phyloP scores from a whole-genome alignment of 805 yeast species.

The Kregervanrija delftensis region DNA sequence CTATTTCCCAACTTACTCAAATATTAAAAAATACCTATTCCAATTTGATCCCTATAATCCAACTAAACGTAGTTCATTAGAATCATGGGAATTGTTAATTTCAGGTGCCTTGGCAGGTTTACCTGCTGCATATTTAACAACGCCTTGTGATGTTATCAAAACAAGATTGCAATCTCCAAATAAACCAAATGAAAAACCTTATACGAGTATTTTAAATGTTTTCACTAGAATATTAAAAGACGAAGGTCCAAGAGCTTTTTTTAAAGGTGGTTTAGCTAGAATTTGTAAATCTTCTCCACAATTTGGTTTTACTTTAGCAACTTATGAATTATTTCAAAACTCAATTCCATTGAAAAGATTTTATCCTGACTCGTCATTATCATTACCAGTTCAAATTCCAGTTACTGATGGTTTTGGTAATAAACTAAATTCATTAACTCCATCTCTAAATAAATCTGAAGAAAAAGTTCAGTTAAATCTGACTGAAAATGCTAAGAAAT shows the following conservation, averaged over 20 bases:
- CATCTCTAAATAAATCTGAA: slow-evolving; percentile 7
- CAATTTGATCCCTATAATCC: slow-evolving; percentile 71
- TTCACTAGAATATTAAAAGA: slow-evolving; percentile 65
- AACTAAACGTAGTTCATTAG: slow-evolving; percentile 50
- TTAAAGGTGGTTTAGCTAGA: slow-evolving; percentile 95
- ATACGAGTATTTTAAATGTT: slow-evolving; percentile 74
- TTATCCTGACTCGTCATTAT: slow-evolving; percentile 21
- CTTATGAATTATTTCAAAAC: slow-evolving; percentile 84
- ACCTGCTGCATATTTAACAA: slow-evolving; percentile 94
- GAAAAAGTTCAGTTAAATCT: slow-evolving; percentile 21
- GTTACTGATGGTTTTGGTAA: slow-evolving; percentile 21
- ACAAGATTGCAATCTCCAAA: slow-evolving; percentile 88
- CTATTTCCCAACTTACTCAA: slow-evolving; percentile 95
- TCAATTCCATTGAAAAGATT: slow-evolving; percentile 58
- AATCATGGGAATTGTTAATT: slow-evolving; percentile 74
- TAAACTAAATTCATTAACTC: slow-evolving; percentile 19
- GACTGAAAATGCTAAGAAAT: slow-evolving; percentile 25
- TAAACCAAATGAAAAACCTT: slow-evolving; percentile 67
- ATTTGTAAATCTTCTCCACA: slow-evolving; percentile 95
- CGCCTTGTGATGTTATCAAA: slow-evolving; percentile 95
- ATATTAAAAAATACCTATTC: slow-evolving; percentile 75
- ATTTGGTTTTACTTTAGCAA: slow-evolving; percentile 96
- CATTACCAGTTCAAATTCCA: neutral
- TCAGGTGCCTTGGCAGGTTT: slow-evolving; percentile 97
- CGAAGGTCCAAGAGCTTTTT: slow-evolving; percentile 81